Base-by-base conservation (phyloP, 306 rosid species). In the Quercus robur region DNA sequence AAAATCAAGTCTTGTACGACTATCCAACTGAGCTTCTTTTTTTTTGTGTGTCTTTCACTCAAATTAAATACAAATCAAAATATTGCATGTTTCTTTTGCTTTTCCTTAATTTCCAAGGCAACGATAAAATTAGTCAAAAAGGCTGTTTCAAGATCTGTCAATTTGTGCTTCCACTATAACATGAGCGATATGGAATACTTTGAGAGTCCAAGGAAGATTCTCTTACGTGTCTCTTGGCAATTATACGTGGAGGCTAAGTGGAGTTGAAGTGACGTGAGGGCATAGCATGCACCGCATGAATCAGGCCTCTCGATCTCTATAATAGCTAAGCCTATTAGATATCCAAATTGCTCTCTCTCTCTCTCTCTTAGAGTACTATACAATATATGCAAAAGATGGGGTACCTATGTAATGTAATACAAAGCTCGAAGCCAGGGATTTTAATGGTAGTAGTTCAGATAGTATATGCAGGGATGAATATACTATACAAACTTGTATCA, bases 401-500 rank as follows among this genome's bases (percentile, higher is more conserved):
- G 54, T 64, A 74, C 44, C 59, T 80, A 35, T 6, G 64, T 41
- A 66, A 69, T 33, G 3, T 56, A 14, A 2, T 84, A 68, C 62
- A 85, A 26, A 85, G 71, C 13, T 64, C 79, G 81, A 90, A 81
- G 74, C 79, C 91, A 18, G 86, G 82, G 3, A 12, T 87, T 17
- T 1, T 81, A 73, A 89, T 89, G 91, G 30, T 86, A 46, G 6
- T 75, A 55, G 84, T 74, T 23, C 92, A 89, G 73, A 58, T 81
- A 11, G 57, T 56, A 11, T 80, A 73, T 55, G 78, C 88, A 0
- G 71, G 77, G 0, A 58, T 80, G 18, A 85, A 84, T 77, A 76
- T 91, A 17, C 23, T 81, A 19, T 84, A 79, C 69, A 89, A 89
- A 64, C 14, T 89, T 59, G 85, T 56, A 1, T 57, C 51, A 7